phyloP scores from a whole-genome alignment of 1,139 yeast species.

The Cylindricascospora bacillispora region DNA sequence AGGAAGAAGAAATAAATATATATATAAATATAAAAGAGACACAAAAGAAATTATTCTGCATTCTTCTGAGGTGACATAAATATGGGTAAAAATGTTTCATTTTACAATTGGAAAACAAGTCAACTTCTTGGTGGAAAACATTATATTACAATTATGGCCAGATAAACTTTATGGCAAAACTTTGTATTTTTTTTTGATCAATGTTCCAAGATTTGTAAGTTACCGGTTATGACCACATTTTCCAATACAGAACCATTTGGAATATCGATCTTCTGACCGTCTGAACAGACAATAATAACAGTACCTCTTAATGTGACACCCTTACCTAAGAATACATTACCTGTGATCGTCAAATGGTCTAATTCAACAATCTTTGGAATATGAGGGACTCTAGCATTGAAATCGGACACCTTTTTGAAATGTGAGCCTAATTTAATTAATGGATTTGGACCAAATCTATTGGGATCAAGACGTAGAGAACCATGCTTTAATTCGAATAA shows the following conservation, averaged over 20 bases:
- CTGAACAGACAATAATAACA: slow-evolving; percentile 93
- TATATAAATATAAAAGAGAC: no score
- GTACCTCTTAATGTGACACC: slow-evolving; percentile 90
- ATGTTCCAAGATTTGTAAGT: slow-evolving; percentile 90
- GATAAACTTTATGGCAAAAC: no score
- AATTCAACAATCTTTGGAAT: slow-evolving; percentile 94
- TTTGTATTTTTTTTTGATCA: no score
- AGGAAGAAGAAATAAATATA: no score
- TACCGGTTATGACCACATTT: slow-evolving; percentile 95
- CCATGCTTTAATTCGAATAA: slow-evolving; percentile 87
- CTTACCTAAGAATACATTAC: slow-evolving; percentile 87
- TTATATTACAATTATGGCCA: no score
- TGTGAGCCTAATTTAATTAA: slow-evolving; percentile 92
- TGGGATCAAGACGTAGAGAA: slow-evolving; percentile 69
- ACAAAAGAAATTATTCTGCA: no score
- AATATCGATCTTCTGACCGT: slow-evolving; percentile 91
- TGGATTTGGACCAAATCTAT: slow-evolving; percentile 88
- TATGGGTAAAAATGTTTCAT: no score
- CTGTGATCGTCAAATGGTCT: slow-evolving; percentile 94
- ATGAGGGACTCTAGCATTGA: slow-evolving; percentile 82
- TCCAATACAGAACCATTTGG: slow-evolving; percentile 93
- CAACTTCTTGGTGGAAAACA: no score
- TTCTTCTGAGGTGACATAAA: no score
- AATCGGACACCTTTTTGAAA: slow-evolving; percentile 87
- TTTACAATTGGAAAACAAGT: no score